Base-by-base conservation (phyloP, 1,284 basidiomycete genomes). In the Apiotrichum sp. region DNA sequence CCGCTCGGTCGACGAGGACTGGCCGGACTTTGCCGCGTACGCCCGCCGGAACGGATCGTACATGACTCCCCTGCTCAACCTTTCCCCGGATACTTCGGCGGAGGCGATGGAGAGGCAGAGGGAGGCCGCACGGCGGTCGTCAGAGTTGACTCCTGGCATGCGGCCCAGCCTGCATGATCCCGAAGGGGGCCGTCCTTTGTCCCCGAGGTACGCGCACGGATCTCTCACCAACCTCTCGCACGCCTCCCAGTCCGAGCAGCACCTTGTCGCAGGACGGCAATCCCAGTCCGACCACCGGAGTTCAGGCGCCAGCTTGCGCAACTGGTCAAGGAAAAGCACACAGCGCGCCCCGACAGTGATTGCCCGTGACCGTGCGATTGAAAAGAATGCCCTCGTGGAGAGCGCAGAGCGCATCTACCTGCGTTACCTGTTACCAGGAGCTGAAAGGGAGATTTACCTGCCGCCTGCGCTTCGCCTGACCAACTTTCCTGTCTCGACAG, bases 11-110 rank as follows among this genome's bases (percentile, higher is more conserved):
- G 86, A 87, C 72, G 89, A 96, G 22, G 95, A 97, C 73, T 98
- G 93, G 93, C 95, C 95, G 5, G 89, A 93, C 72, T 98, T 93
- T 71, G 93, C 89, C 83, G 85, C 88, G 63, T 90, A 91, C 70
- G 92, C 92, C 16, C 83, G 73, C 48, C 58, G 59, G 2, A 67
- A 76, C 55, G 70, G 77, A 45, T 74, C 78, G 51, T 65, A 72
- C 62, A 97, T 97, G 71, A 88, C 90, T 33, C 86, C 87, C 3
- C 85, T 97, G 34, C 54, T 61, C 41, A 52, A 58, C 43, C 47
- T 56, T 4, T 41, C 29, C 13, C 32, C 35, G 58, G 47, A 48
- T 36, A 35, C 47, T 6, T 71, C 48, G 48, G 53, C 3, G 48
- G 52, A 41, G 35, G 16, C 50, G 13, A 34, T 29, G 9, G 40